Evolutionary conservation across 176 grass and related monocot species (phyloP), one percentile per base, ranked within the genome.

Genomic region (Aegilops umbellulata): DNA sequence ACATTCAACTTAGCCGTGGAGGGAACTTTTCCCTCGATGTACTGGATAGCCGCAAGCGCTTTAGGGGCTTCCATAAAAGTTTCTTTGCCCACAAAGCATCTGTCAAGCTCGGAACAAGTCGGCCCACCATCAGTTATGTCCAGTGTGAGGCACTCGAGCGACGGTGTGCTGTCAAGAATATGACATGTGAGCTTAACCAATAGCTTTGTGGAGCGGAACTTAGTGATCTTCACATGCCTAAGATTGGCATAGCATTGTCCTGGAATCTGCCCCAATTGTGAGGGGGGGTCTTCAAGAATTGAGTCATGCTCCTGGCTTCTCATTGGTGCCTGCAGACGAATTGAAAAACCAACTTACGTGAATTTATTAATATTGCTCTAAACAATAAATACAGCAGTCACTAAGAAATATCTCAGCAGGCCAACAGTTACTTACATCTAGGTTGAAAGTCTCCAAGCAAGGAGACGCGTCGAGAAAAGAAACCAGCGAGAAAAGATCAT

Each of bases 371-470:
- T 44, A 26, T 27, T 13, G 23, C 24, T 74, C 41, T 74, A 10
- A 46, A 27, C 25, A 8, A 46, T 41, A 73, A 38, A 38, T 46
- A 46, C 19, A 74, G 23, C 7, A 74, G 71, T 74, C 41, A 49
- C 71, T 27, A 49, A 15, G 4, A 27, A 47, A 74, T 47, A 49
- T 46, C 6, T 26, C 26, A 3, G 38, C 71, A 74, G 7, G 41
- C 35, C 13, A 16, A 74, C 7, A 47, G 7, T 74, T 47, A 47
- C 71, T 74, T 74, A 49, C 71, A 74, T 29, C 7, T 27, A 74
- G 23, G 4, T 47, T 8, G 23, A 74, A 74, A 47, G 71, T 74
- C 71, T 74, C 71, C 24, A 74, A 74, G 71, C 71, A 74, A 74
- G 71, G 71, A 27, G 71, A 74, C 3, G 24, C 71, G 3, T 74